phyloP scores from a whole-genome alignment of 345 rosid species.

The Erysimum cheiranthoides region DNA sequence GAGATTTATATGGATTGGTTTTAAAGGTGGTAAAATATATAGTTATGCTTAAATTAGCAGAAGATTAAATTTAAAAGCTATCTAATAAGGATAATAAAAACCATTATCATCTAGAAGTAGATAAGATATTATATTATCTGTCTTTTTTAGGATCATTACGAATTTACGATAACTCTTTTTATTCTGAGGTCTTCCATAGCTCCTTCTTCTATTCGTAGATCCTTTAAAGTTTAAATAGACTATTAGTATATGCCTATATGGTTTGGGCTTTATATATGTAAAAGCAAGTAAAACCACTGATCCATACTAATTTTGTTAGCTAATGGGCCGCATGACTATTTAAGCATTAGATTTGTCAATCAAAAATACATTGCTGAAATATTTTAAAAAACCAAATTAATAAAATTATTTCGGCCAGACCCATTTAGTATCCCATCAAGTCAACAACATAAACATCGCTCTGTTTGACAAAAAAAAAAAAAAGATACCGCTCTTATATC shows the following conservation, averaged over 20 bases:
- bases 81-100: background rate
- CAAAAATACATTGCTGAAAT: no score
- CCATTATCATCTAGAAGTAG: background rate
- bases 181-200: background rate
- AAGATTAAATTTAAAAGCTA: slow-evolving; percentile 1
- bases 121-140: background rate
- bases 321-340: slow-evolving; percentile 11
- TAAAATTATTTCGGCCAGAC: no score
- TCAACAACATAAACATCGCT: no score
- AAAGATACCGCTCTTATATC: no score
- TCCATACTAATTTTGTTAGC: background rate
- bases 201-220: background rate
- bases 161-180: background rate
- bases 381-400: no score
- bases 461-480: no score
- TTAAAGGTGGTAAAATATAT: background rate
- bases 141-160: background rate
- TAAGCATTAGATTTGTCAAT: no score
- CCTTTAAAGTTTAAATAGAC: background rate
- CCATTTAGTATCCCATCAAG: no score
- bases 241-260: background rate
- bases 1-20: slow-evolving; percentile 16
- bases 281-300: background rate
- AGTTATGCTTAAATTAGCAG: slow-evolving; percentile 27
- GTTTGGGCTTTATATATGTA: slow-evolving; percentile 4